These are phyloP conservation scores for Pseudodiploospora longispora DNA, from an alignment of 2,329 filamentous ascomycete genomes.

Conservation along the genomic window DNA sequence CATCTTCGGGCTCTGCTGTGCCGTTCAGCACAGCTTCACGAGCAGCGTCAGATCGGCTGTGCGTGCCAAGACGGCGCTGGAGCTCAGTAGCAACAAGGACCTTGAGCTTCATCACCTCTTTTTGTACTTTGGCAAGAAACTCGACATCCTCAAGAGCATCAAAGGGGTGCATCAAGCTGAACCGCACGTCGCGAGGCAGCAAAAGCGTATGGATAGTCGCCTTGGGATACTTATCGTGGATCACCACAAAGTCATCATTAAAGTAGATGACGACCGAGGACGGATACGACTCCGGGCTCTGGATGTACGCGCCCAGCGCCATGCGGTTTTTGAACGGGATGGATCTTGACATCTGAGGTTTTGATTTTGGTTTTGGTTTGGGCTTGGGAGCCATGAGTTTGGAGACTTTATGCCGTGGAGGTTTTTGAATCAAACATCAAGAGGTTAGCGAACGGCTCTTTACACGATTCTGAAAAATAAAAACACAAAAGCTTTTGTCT, in stretches of 20 bases:
- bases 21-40: slow-evolving; percentile 61
- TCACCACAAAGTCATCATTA: slow-evolving; percentile 61
- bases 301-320: slow-evolving; percentile 60
- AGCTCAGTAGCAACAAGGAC: slow-evolving; percentile 66
- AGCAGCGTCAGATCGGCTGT: slow-evolving; percentile 53
- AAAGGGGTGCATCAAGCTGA: slow-evolving; percentile 63
- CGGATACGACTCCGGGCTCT: slow-evolving; percentile 53
- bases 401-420: slow-evolving; percentile 17
- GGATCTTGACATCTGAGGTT: slow-evolving; percentile 12
- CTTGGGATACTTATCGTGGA: slow-evolving; percentile 83
- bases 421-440: background rate
- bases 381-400: slow-evolving; percentile 31
- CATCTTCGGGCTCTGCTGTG: slow-evolving; percentile 34
- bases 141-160: slow-evolving; percentile 62
- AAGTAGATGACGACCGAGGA: slow-evolving; percentile 56
- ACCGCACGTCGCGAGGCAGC: slow-evolving; percentile 61
- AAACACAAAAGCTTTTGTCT: background rate
- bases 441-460: too few species aligned
- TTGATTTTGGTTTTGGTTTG: slow-evolving; percentile 18
- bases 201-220: slow-evolving; percentile 77
- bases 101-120: slow-evolving; percentile 54
- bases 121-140: slow-evolving; percentile 58
- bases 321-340: slow-evolving; percentile 43
- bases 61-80: slow-evolving; percentile 55
- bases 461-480: background rate